Conservation (phyloP, 805 yeast genomes). For the Kuraishia molischiana region DNA sequence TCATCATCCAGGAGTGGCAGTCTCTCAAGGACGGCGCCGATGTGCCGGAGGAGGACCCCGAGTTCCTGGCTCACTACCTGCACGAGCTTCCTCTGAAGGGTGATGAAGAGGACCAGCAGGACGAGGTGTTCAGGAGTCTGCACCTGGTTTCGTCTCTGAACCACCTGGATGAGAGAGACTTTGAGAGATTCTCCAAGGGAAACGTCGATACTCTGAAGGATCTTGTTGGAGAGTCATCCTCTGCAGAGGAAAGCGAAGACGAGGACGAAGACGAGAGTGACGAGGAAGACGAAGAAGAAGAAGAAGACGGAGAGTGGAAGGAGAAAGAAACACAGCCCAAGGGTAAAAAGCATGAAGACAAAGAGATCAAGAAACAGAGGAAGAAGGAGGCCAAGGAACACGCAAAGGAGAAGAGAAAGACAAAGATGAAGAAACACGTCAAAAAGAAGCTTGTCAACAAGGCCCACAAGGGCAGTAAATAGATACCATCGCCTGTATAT, state of each 20-base stretch:
- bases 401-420: conserved; percentile 69
- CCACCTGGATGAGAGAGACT: conserved; percentile 85
- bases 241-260: conserved; percentile 18
- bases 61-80: conserved; percentile 30
- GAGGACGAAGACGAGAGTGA: conserved; percentile 12
- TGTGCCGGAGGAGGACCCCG: conserved; percentile 29
- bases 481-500: conserved; percentile 5
- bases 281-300: conserved; percentile 16
- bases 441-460: conserved; percentile 69
- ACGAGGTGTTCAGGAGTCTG: conserved; percentile 77
- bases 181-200: conserved; percentile 68
- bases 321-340: conserved; percentile 30
- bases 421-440: conserved; percentile 73
- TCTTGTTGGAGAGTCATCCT: conserved; percentile 35
- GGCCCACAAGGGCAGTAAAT: conserved; percentile 10
- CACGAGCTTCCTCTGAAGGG: conserved; percentile 48
- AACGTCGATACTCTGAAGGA: conserved; percentile 70
- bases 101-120: conserved; percentile 55
- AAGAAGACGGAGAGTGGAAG: conserved; percentile 26
- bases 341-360: conserved; percentile 75
- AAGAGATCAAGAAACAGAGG: conserved; percentile 66
- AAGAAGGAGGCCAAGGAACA: conserved; percentile 71
- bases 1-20: conserved; percentile 45
- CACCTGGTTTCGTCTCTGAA: conserved; percentile 73
- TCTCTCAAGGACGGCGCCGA: conserved; percentile 24